Percentiles rank a stretch among this genome's conserved stretches.
phyloP scores from a whole-genome alignment of 75 land plant species.

The Isoetes taiwanensis region DNA sequence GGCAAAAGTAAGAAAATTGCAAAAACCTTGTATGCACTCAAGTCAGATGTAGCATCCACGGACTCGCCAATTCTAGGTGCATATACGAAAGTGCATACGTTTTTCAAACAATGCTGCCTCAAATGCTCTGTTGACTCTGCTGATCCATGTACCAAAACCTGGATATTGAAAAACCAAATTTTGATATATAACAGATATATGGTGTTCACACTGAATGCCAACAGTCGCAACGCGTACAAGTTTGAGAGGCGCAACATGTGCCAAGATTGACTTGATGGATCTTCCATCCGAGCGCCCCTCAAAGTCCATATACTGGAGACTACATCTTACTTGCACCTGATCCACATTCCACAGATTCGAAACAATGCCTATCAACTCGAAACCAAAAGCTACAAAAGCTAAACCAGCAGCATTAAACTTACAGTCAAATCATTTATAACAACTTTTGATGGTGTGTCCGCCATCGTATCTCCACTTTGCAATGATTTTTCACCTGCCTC shows the following conservation, averaged over 20 bases:
- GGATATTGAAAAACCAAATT: neutral
- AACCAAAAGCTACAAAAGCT: neutral
- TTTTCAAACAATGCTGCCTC: slow-evolving; percentile 73
- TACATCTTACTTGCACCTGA: slow-evolving; percentile 85
- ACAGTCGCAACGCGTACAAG: too few species aligned
- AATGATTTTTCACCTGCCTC: too few species aligned
- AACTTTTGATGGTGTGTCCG: slow-evolving; percentile 80
- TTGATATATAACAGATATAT: too few species aligned
- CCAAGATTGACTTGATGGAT: slow-evolving; percentile 73
- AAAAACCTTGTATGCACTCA: slow-evolving; percentile 89
- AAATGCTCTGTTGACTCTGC: slow-evolving; percentile 98
- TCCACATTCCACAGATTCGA: neutral
- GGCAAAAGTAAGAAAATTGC: neutral
- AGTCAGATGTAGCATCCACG: slow-evolving; percentile 87
- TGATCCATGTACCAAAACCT: slow-evolving; percentile 96
- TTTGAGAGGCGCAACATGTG: slow-evolving; percentile 86
- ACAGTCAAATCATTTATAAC: slow-evolving; percentile 64
- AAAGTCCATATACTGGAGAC: slow-evolving; percentile 67
- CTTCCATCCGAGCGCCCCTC: slow-evolving; percentile 97
- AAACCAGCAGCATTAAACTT: slow-evolving; percentile 17
- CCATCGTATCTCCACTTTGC: too few species aligned
- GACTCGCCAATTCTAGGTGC: slow-evolving; percentile 83
- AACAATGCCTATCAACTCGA: neutral
- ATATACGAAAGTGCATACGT: slow-evolving; percentile 81
- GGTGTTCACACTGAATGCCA: neutral